Evolutionary conservation across 2,329 filamentous ascomycete genomes (phyloP), one percentile per base, ranked within the genome.

Genomic region (Paramyrothecium sp.): DNA sequence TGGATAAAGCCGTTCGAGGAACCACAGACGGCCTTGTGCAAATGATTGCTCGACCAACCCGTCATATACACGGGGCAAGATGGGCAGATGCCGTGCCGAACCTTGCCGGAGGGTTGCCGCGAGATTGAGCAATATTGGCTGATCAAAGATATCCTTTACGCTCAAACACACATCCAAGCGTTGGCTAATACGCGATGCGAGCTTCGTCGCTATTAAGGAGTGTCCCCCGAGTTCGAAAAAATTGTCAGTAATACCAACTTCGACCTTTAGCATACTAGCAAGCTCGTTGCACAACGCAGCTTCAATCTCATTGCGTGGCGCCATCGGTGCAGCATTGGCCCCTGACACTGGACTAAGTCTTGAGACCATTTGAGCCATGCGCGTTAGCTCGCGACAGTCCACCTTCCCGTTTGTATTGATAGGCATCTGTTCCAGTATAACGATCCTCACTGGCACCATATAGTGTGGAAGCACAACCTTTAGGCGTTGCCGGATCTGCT

Each of bases 401-500:
- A 58, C 44, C 53, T 65, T 65, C 10, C 61, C 57, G 38, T 60
- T 61, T 2, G 56, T 46, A 19, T 67, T 67, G 44, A 68, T 48
- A 13, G 68, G 68, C 54, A 71, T 63, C 3, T 63, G 44, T 2
- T 66, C 64, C n/a, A 70, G 16, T 0, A 67, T 55, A 1, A 54
- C 17, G 17, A 44, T 26, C 19, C 19, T 21, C 41, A 19, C 20
- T 3, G 52, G 52, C 16, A 54, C 21, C 52, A 54, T 54, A 46
- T 46, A 46, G 21, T 26, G 20, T 23, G 52, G 52, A 2, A 54
- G 34, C 34, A 17, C 7, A 3, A 12, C n/a, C 5, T 26, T 34
- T 11, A 54, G 34, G 20, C 21, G 13, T 38, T 38, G 33, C 16
- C 16, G 33, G 33, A 38, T 38, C 33, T 38, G 33, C 16, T 38